Percentiles rank a stretch among this genome's conserved stretches.
phyloP scores from a whole-genome alignment of 2,329 filamentous ascomycete species.

The Aspergillus pseudoviridinutans region DNA sequence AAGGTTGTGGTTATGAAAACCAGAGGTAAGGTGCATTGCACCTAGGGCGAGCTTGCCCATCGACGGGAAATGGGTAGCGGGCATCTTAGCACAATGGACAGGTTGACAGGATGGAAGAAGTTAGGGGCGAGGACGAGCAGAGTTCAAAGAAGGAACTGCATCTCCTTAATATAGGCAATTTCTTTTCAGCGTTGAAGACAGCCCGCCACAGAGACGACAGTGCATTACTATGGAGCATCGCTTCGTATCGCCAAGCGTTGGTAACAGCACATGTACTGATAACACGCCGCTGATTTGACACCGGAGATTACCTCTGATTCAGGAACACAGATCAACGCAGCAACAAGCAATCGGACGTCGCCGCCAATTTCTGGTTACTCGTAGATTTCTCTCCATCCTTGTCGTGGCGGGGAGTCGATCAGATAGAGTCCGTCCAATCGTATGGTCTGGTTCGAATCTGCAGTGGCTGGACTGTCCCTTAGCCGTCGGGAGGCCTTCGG shows the following conservation, averaged over 20 bases:
- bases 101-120: neutral
- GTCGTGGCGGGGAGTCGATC: neutral
- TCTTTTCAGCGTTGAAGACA: neutral
- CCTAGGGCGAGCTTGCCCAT: constrained; percentile 23
- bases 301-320: constrained; percentile 10
- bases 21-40: constrained; percentile 15
- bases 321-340: constrained; percentile 3
- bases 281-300: constrained; percentile 24
- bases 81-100: constrained; percentile 12
- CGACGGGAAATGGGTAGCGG: constrained; percentile 11
- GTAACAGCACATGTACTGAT: constrained; percentile 27
- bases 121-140: neutral
- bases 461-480: constrained; percentile 1
- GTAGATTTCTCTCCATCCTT: constrained; percentile 3
- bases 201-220: neutral
- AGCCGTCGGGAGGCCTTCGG: constrained; percentile 13
- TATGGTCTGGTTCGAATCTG: neutral
- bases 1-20: constrained; percentile 19
- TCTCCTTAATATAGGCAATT: neutral
- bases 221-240: neutral
- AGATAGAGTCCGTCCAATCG: constrained; percentile 11
- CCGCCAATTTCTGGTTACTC: constrained; percentile 4
- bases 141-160: neutral
- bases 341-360: constrained; percentile 9
- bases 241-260: constrained; percentile 5